Evolutionary conservation across 495 filamentous ascomycete species (phyloP).

Genomic region (Glarea lozoyensis): DNA sequence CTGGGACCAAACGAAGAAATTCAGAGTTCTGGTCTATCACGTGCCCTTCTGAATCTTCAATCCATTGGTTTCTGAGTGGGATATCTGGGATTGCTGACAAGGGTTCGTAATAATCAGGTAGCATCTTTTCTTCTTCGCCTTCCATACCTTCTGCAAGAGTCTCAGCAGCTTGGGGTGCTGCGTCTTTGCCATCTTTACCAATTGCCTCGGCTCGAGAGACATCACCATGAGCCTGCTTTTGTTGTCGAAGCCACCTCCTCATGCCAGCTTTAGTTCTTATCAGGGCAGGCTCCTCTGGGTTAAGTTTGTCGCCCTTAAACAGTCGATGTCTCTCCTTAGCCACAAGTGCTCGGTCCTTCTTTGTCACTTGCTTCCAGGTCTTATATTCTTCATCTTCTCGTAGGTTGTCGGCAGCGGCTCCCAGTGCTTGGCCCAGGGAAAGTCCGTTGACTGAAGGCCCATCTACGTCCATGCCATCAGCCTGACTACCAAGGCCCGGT

Average conservation of each 20-base stretch:
- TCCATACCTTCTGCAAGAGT: slow-evolving; percentile 90
- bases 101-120: slow-evolving; percentile 92
- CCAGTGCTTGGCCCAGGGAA: slow-evolving; percentile 40
- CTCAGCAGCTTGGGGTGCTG: slow-evolving; percentile 45
- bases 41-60: slow-evolving; percentile 77
- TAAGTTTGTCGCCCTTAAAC: slow-evolving; percentile 75
- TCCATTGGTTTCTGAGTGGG: slow-evolving; percentile 64
- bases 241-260: slow-evolving; percentile 68
- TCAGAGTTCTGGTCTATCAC: slow-evolving; percentile 80
- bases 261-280: slow-evolving; percentile 58
- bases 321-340: slow-evolving; percentile 73
- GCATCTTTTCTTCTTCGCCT: slow-evolving; percentile 62
- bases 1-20: slow-evolving; percentile 62
- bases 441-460: slow-evolving; percentile 56
- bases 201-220: slow-evolving; percentile 28
- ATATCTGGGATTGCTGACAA: slow-evolving; percentile 82
- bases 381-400: slow-evolving; percentile 84
- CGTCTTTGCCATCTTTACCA: slow-evolving; percentile 36
- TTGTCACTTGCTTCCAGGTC: slow-evolving; percentile 97
- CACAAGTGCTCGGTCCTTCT: slow-evolving; percentile 85
- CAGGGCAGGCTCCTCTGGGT: slow-evolving; percentile 78
- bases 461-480: slow-evolving; percentile 77
- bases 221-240: slow-evolving; percentile 48
- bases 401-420: slow-evolving; percentile 41
- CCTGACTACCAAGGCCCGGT: slow-evolving; percentile 55